phyloP scores from a whole-genome alignment of 345 rosid species.

The Pugionium dolabratum region DNA sequence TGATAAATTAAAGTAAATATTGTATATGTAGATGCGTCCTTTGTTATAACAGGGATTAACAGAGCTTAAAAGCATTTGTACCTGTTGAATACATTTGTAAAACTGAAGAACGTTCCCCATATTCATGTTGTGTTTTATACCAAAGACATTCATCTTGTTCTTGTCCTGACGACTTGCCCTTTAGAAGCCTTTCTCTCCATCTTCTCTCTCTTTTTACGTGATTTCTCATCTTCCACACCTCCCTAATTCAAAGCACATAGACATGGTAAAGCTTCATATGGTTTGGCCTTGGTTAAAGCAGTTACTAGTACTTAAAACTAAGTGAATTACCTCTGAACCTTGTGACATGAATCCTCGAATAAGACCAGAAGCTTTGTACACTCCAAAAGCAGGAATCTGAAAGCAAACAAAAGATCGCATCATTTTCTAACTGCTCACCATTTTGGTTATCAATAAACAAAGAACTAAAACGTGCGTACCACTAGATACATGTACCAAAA shows the following conservation, averaged over 20 bases:
- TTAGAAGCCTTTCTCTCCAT: constrained; percentile 84
- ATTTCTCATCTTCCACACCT: constrained; percentile 72
- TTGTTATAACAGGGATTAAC: too few species aligned
- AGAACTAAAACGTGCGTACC: constrained; percentile 44
- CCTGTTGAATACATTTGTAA: not conserved
- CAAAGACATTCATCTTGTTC: constrained; percentile 46
- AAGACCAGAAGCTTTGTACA: constrained; percentile 63
- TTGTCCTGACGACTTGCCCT: constrained; percentile 63
- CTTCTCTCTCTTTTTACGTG: constrained; percentile 86
- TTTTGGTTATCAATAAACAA: not conserved
- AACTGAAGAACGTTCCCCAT: constrained; percentile 7
- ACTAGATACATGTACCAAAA: constrained; percentile 82
- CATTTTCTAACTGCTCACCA: not conserved
- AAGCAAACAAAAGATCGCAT: constrained; percentile 1
- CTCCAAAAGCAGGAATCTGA: constrained; percentile 80
- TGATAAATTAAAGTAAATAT: constrained; percentile 13
- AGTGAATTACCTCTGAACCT: constrained; percentile 64
- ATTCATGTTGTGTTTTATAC: constrained; percentile 1
- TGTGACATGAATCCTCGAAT: constrained; percentile 59
- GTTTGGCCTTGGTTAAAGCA: not conserved
- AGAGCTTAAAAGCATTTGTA: too few species aligned
- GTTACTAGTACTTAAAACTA: not conserved
- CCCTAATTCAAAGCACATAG: constrained; percentile 48
- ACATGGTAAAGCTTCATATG: not conserved
- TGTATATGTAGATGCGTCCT: not conserved